Conservation (phyloP, 345 rosid species). For the Geranium brycei region DNA sequence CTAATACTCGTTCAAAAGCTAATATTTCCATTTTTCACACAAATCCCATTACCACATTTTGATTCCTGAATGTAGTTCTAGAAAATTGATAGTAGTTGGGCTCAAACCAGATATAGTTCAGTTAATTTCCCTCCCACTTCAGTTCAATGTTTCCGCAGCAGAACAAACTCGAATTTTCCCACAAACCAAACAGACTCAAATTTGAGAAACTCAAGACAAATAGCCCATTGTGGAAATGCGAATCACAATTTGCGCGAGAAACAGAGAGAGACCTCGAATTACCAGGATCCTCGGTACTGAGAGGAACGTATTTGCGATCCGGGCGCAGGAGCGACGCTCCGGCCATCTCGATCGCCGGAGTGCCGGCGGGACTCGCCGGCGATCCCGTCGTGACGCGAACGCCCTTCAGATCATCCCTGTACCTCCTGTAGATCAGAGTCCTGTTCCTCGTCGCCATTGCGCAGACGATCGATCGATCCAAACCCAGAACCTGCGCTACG, state of each 20-base stretch:
- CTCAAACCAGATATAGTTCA: too few species aligned
- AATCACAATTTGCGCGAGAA: neutral
- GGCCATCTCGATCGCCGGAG: constrained; percentile 87
- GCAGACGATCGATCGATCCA: neutral
- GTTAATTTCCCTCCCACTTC: too few species aligned
- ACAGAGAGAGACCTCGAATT: constrained; percentile 42
- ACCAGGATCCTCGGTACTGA: constrained; percentile 82
- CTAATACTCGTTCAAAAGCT: neutral
- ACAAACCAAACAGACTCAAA: neutral
- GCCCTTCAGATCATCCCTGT: constrained; percentile 82
- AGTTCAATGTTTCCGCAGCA: too few species aligned
- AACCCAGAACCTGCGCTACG: neutral
- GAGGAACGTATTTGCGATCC: constrained; percentile 60
- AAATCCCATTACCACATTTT: neutral
- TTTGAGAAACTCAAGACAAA: neutral
- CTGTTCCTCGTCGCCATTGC: constrained; percentile 83
- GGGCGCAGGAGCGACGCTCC: constrained; percentile 63
- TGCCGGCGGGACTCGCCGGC: constrained; percentile 29
- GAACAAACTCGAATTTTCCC: neutral
- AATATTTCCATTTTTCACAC: neutral
- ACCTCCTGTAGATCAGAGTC: constrained; percentile 52
- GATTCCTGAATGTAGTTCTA: neutral
- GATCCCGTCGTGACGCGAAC: constrained; percentile 52
- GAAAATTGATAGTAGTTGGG: neutral
- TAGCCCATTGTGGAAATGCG: neutral